phyloP scores from a whole-genome alignment of 2,329 filamentous ascomycete genomes.

The Colletotrichum sp. region DNA sequence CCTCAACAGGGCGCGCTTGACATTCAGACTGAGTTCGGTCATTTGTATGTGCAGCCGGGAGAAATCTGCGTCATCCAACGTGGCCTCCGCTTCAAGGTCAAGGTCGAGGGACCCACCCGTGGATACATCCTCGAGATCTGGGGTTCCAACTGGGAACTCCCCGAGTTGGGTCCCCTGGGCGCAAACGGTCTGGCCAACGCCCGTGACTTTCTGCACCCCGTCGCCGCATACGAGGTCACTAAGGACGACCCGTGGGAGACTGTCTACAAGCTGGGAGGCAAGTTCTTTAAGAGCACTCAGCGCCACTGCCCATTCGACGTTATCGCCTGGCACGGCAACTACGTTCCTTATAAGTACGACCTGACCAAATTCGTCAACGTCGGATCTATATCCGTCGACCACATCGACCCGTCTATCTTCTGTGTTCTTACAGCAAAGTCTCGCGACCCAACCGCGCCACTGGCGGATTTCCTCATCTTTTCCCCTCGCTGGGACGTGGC shows the following conservation, averaged over 20 bases:
- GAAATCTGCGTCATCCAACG: slow-evolving; percentile 71
- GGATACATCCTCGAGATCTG: slow-evolving; percentile 74
- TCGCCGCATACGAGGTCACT: slow-evolving; percentile 60
- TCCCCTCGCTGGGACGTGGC: slow-evolving; percentile 70
- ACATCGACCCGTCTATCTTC: slow-evolving; percentile 71
- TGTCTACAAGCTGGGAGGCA: slow-evolving; percentile 66
- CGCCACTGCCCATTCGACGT: slow-evolving; percentile 74
- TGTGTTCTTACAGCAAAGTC: slow-evolving; percentile 68
- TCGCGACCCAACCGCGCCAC: slow-evolving; percentile 55
- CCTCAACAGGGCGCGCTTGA: slow-evolving; percentile 69
- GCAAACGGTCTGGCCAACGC: slow-evolving; percentile 70
- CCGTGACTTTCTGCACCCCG: slow-evolving; percentile 68
- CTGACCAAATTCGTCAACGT: slow-evolving; percentile 62
- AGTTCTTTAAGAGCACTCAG: slow-evolving; percentile 65
- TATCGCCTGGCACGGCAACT: slow-evolving; percentile 75
- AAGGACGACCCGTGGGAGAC: slow-evolving; percentile 62
- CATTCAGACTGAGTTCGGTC: slow-evolving; percentile 72
- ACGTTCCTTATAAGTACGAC: slow-evolving; percentile 65
- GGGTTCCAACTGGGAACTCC: slow-evolving; percentile 68
- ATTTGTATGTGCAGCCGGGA: slow-evolving; percentile 68
- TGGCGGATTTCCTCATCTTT: slow-evolving; percentile 72
- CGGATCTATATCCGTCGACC: slow-evolving; percentile 65
- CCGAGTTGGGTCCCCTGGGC: slow-evolving; percentile 70
- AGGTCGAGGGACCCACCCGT: slow-evolving; percentile 62
- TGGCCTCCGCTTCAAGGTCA: slow-evolving; percentile 60